A percentile compares a stretch with the other conserved stretches of the same genome.
Evolutionary conservation across 192 early-diverging fungal species (phyloP).

Genomic region (Physocladia obscura): DNA sequence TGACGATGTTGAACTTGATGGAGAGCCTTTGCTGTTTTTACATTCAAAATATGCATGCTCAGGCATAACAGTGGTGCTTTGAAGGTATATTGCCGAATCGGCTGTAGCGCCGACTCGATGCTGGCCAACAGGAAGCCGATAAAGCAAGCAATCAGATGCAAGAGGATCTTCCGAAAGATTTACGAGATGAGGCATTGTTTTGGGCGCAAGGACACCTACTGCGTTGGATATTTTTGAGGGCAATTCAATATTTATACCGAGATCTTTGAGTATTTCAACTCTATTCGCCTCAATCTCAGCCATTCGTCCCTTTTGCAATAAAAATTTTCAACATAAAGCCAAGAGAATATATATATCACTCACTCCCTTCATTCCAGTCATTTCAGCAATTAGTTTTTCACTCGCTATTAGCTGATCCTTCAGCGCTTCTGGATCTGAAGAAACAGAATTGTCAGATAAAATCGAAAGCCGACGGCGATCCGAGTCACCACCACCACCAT

Average conservation of each 20-base stretch:
- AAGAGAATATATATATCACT: too few relatives aligned
- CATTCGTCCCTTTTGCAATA: too few relatives aligned
- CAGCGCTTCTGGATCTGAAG: constrained; percentile 44
- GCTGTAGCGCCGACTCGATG: constrained; percentile 62
- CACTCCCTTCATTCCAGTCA: too few relatives aligned
- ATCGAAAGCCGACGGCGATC: neutral
- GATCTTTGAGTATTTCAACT: constrained; percentile 72
- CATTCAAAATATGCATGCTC: constrained; percentile 55
- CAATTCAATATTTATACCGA: constrained; percentile 75
- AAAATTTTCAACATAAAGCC: too few relatives aligned
- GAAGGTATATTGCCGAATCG: constrained; percentile 57
- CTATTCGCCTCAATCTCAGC: constrained; percentile 71
- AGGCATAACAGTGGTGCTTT: constrained; percentile 59
- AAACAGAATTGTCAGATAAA: neutral
- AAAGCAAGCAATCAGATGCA: constrained; percentile 88
- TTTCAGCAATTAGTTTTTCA: constrained; percentile 83
- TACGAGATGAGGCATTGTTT: constrained; percentile 79
- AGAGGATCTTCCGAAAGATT: constrained; percentile 88
- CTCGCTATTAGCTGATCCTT: constrained; percentile 78
- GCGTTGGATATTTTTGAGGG: constrained; percentile 32
- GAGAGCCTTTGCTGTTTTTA: too few relatives aligned
- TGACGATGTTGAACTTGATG: constrained; percentile 10
- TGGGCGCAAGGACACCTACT: constrained; percentile 75
- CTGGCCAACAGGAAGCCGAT: constrained; percentile 74
- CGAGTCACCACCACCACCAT: neutral